Conservation (phyloP, 2,329 filamentous ascomycete species). For the Coniosporium tulheliwenetii region DNA sequence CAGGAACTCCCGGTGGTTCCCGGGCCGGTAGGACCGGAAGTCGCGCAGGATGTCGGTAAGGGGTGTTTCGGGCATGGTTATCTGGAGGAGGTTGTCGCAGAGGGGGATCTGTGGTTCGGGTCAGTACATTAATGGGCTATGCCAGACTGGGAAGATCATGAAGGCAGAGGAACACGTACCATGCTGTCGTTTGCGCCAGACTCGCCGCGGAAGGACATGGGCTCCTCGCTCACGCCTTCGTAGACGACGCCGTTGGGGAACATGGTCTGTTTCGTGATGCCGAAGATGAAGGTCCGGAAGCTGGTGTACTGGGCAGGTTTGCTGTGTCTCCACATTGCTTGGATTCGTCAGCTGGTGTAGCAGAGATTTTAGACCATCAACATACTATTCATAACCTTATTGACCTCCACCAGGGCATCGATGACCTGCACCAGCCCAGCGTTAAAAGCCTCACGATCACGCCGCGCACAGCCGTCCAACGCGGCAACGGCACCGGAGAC, state of each 20-base stretch:
- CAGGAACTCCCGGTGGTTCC: constrained; percentile 77
- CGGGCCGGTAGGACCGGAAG: constrained; percentile 78
- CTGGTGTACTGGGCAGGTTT: constrained; percentile 71
- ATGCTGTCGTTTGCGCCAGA: constrained; percentile 91
- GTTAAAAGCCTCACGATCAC: constrained; percentile 4
- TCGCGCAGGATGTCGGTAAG: constrained; percentile 77
- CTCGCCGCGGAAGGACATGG: constrained; percentile 76
- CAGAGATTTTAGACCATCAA: constrained; percentile 3
- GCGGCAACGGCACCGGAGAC: constrained; percentile 57
- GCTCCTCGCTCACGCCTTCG: constrained; percentile 62
- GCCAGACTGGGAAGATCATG: background rate
- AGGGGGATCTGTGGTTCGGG: constrained; percentile 47
- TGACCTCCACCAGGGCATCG: constrained; percentile 51
- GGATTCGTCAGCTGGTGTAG: constrained; percentile 1
- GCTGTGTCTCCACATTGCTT: constrained; percentile 79
- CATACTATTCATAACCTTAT: constrained; percentile 61
- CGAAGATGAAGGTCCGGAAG: constrained; percentile 95
- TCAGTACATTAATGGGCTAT: background rate
- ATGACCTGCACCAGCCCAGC: constrained; percentile 45
- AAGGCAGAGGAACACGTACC: constrained; percentile 21
- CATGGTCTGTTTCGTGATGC: constrained; percentile 86
- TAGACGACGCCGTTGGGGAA: constrained; percentile 87
- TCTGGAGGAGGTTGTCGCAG: constrained; percentile 72
- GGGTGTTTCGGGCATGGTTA: constrained; percentile 78
- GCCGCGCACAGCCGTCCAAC: constrained; percentile 35